These are phyloP conservation scores for Usnea hakonensis DNA, from an alignment of 495 filamentous ascomycete genomes.

Conservation along the genomic window DNA sequence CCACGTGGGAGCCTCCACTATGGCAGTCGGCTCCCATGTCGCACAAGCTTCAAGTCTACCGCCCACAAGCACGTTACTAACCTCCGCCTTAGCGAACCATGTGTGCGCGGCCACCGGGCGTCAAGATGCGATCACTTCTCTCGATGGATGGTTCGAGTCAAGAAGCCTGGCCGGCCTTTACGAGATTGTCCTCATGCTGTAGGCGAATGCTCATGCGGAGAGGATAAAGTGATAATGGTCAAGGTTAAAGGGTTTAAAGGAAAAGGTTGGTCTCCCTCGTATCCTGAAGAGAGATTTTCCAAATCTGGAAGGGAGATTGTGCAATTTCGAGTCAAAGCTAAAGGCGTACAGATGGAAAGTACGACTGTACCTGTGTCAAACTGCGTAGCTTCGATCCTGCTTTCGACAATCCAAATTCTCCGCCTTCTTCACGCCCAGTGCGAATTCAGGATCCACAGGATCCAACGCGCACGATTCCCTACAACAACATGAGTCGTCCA, in stretches of 20 bases:
- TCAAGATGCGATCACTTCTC: conserved; percentile 73
- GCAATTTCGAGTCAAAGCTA: neutral
- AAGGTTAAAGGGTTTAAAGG: conserved; percentile 42
- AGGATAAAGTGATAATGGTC: conserved; percentile 45
- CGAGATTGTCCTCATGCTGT: conserved; percentile 68
- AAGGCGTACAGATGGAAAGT: neutral
- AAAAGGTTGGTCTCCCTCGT: neutral
- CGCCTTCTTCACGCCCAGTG: neutral
- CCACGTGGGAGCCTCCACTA: neutral
- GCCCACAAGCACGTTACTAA: conserved; percentile 10
- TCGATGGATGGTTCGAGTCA: conserved; percentile 68
- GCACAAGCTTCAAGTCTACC: neutral
- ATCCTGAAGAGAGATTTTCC: neutral
- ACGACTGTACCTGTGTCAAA: neutral
- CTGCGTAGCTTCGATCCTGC: neutral
- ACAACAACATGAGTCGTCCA: neutral
- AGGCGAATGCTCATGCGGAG: conserved; percentile 51
- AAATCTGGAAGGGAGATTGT: neutral
- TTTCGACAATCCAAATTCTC: neutral
- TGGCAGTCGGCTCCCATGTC: neutral
- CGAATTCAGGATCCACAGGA: neutral
- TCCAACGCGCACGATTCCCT: neutral
- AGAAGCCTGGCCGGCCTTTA: conserved; percentile 71
- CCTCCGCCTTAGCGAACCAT: conserved; percentile 54
- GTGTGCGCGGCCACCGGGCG: conserved; percentile 78